Evolutionary conservation across 176 grass and related monocot species (phyloP), one percentile per base, ranked within the genome.

Genomic region (Carex littledalei): DNA sequence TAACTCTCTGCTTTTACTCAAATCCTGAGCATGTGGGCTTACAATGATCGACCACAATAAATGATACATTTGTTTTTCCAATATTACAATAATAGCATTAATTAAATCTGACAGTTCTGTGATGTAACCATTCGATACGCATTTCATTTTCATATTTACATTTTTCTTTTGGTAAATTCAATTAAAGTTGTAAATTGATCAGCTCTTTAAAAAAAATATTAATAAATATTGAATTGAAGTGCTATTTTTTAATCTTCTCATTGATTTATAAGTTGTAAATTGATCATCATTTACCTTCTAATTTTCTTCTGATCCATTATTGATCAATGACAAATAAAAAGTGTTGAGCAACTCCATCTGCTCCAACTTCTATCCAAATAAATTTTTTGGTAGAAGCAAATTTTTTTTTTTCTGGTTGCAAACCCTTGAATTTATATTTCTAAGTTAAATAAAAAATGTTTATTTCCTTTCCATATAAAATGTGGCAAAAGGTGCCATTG

Each of bases 1-100:
- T 91, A 89, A 63, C 77, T 20, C 67, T 39, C 61, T 70, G 6
- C 84, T 89, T 93, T 93, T 94, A 63, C 79, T 63, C 79, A 81
- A 81, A 81, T 64, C 79, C 52, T 81, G 79, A 43, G 56, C 56
- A 32, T 80, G 77, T 80, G 57, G 18, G 26, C 57, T 76, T 52
- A 15, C 37, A 78, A 53, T 17, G 41, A 53, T 49, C 18, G 13
- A 81, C 54, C 41, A 22, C 34, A 81, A 81, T 39, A 45, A 63
- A 63, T 81, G 78, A 81, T 32, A 16, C 16, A 81, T 37, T 39
- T 60, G 5, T 70, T 2, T 14, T 70, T 2, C 78, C 78, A 39
- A 56, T 81, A 75, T 37, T 63, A 43, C 15, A 26, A 62, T 80
- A 60, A 34, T 60, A 60, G 26, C 14, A 21, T 12, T 68, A 12